phyloP scores from a whole-genome alignment of 805 yeast species.

The Isabelozyma gotoi region DNA sequence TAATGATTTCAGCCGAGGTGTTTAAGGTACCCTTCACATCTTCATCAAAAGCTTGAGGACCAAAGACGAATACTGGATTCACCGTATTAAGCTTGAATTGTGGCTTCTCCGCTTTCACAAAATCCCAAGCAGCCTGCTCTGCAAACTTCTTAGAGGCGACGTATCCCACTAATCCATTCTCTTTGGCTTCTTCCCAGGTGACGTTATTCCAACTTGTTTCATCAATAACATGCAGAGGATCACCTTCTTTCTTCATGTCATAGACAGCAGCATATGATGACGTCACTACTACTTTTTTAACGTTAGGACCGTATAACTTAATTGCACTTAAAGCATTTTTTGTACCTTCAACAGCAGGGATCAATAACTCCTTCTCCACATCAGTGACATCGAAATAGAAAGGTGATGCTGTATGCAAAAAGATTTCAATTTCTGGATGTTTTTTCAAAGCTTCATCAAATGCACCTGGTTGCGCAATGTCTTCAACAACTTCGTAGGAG shows the following conservation, averaged over 20 bases:
- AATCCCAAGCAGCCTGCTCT: conserved; percentile 59
- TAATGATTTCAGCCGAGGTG: conserved; percentile 27
- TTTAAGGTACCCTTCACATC: conserved; percentile 21
- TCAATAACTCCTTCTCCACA: conserved; percentile 15
- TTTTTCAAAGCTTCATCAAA: conserved; percentile 20
- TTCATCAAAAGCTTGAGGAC: conserved; percentile 50
- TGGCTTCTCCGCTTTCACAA: conserved; percentile 37
- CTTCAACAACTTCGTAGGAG: conserved; percentile 15
- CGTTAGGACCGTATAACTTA: conserved; percentile 13
- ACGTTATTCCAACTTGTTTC: conserved; percentile 42
- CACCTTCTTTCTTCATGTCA: conserved; percentile 1
- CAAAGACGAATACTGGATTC: conserved; percentile 47
- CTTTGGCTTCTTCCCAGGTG: conserved; percentile 28
- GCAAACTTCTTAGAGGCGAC: conserved; percentile 52
- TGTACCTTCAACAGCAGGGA: conserved; percentile 26
- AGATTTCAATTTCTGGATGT: conserved; percentile 18
- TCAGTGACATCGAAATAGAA: conserved; percentile 13
- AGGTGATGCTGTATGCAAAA: conserved; percentile 25
- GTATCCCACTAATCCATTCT: conserved; percentile 28
- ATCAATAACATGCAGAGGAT: conserved; percentile 5
- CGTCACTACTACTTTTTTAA: conserved; percentile 18
- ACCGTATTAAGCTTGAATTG: conserved; percentile 39
- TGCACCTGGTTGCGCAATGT: conserved; percentile 13
- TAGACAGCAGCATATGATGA: conserved; percentile 8
- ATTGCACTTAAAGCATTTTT: conserved; percentile 18